Percentiles rank a stretch among this genome's conserved stretches.
phyloP scores from a whole-genome alignment of 176 grass and related monocot genomes.

The Hsuehochloa calcarea region DNA sequence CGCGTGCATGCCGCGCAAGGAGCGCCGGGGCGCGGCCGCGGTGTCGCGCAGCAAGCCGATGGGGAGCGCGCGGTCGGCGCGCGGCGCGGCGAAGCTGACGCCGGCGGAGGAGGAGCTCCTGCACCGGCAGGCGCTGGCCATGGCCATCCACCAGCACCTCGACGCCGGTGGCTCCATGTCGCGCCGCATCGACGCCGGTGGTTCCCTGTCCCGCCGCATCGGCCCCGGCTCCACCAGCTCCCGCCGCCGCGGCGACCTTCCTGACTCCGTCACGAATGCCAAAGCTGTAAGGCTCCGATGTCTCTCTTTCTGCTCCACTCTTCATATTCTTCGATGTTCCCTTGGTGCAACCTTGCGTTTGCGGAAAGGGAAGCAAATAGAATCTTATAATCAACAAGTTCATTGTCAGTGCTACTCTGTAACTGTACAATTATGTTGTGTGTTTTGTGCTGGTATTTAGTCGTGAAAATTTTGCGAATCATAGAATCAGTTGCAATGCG shows the following conservation, averaged over 20 bases:
- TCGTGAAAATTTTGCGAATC: background rate
- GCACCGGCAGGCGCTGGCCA: conserved; percentile 89
- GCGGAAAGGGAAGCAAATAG: background rate
- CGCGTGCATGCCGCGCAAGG: conserved; percentile 58
- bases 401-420: background rate
- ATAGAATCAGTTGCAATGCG: background rate
- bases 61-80: conserved; percentile 50
- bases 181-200: conserved; percentile 58
- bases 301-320: background rate
- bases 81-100: conserved; percentile 58
- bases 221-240: conserved; percentile 71
- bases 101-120: conserved; percentile 85
- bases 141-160: conserved; percentile 93
- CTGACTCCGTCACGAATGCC: conserved; percentile 68
- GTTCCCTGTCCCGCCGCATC: conserved; percentile 52
- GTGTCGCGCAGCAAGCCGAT: conserved; percentile 69
- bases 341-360: background rate
- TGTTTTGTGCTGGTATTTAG: background rate
- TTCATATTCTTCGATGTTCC: conserved; percentile 1
- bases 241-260: conserved; percentile 64
- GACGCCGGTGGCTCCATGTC: conserved; percentile 89
- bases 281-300: conserved; percentile 42
- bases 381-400: background rate
- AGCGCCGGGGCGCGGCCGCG: conserved; percentile 15
- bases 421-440: background rate